Evolutionary conservation across 2,329 filamentous ascomycete species (phyloP).

Genomic region (Monosporascus ibericus): DNA sequence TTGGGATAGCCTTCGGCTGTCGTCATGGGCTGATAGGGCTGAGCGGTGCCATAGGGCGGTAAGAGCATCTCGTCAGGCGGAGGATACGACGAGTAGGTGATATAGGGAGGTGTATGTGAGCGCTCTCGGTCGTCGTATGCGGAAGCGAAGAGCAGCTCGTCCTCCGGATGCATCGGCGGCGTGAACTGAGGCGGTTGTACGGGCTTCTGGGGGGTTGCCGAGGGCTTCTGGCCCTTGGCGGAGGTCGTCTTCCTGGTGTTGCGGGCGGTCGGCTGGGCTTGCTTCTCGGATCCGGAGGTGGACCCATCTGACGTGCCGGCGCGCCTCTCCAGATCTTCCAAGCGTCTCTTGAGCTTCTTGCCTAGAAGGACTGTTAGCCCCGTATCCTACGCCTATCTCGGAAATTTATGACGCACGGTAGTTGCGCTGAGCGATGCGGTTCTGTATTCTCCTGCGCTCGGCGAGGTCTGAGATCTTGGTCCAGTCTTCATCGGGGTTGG

Average conservation of each 20-base stretch:
- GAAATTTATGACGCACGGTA: slow-evolving; percentile 59
- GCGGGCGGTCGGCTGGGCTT: slow-evolving; percentile 26
- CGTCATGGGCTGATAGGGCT: slow-evolving; percentile 46
- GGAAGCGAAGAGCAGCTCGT: slow-evolving; percentile 60
- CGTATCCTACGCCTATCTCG: not conserved
- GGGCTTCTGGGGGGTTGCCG: slow-evolving; percentile 27
- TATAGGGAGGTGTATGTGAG: slow-evolving; percentile 66
- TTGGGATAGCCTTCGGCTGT: slow-evolving; percentile 47
- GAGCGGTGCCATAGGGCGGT: slow-evolving; percentile 49
- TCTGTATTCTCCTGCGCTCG: slow-evolving; percentile 90
- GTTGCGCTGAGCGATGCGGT: slow-evolving; percentile 94
- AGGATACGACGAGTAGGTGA: slow-evolving; percentile 61
- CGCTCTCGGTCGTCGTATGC: slow-evolving; percentile 59
- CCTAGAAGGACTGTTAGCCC: slow-evolving; percentile 39
- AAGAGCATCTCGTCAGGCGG: slow-evolving; percentile 60
- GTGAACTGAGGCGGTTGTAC: slow-evolving; percentile 51
- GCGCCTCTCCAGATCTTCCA: slow-evolving; percentile 78
- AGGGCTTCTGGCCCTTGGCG: slow-evolving; percentile 39
- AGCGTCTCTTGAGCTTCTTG: slow-evolving; percentile 87
- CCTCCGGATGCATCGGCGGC: slow-evolving; percentile 53
- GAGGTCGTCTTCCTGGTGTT: slow-evolving; percentile 36
- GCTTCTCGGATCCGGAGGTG: slow-evolving; percentile 32
- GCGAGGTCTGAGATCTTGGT: slow-evolving; percentile 97
- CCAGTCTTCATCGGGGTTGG: slow-evolving; percentile 97
- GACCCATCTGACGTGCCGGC: slow-evolving; percentile 52